A percentile compares a stretch with the other conserved stretches of the same genome.
Evolutionary conservation across 768 basidiomycete species (phyloP).

Genomic region (Mycena pura): DNA sequence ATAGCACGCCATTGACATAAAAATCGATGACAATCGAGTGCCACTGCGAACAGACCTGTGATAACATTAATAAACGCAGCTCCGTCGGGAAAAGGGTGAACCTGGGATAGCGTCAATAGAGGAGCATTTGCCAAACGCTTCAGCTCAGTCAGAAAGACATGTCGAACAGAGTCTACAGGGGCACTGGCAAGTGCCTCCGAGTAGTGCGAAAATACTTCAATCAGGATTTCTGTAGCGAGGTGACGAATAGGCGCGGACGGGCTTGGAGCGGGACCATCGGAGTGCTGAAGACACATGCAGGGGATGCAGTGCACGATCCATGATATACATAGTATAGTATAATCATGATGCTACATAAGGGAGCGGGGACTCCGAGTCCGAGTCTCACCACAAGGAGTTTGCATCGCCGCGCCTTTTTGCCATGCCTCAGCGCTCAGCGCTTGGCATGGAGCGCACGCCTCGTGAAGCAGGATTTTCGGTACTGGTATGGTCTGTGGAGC

Average conservation of each 20-base stretch:
- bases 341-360: too few species aligned
- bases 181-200: background rate
- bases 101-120: background rate
- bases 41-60: background rate
- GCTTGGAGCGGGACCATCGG: background rate
- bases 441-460: too few species aligned
- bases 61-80: background rate
- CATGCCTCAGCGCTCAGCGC: too few species aligned
- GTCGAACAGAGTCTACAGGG: background rate
- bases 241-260: background rate
- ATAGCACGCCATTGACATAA: background rate
- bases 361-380: too few species aligned
- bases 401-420: too few species aligned
- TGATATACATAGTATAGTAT: too few species aligned
- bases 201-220: background rate
- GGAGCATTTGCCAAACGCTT: background rate
- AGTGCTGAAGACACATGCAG: too few species aligned
- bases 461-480: too few species aligned
- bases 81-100: too few species aligned
- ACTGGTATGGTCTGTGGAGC: too few species aligned
- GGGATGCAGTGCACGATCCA: too few species aligned
- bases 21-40: background rate
- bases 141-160: background rate
- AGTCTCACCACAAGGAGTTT: too few species aligned
- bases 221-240: background rate